A percentile compares a stretch with the other conserved stretches of the same genome.
Conservation (phyloP, 2,329 filamentous ascomycete species). For the Claviceps capensis region DNA sequence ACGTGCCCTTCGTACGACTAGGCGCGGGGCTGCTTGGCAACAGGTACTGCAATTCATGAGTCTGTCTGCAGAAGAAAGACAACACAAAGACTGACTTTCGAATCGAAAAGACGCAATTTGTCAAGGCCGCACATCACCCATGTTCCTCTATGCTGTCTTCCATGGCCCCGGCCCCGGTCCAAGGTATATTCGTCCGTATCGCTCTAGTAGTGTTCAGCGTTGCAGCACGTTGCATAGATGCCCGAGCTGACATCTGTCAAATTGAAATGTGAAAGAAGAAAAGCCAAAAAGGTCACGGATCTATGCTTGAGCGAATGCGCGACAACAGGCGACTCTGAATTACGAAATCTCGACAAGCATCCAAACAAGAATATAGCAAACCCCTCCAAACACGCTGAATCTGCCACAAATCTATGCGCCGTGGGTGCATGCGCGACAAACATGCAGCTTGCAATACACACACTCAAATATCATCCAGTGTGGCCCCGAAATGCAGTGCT, state of each 20-base stretch:
- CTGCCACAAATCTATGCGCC: constrained; percentile 9
- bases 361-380: too few species aligned
- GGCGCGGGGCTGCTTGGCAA: not conserved
- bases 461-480: constrained; percentile 59
- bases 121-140: too few species aligned
- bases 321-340: too few species aligned
- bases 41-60: not conserved
- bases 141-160: not conserved
- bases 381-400: not conserved
- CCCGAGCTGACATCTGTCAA: not conserved
- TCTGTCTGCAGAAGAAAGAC: not conserved
- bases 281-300: not conserved
- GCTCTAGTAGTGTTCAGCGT: not conserved
- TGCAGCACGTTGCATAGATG: not conserved
- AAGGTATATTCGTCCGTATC: not conserved
- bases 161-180: not conserved
- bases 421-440: constrained; percentile 45
- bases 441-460: constrained; percentile 53
- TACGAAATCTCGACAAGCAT: too few species aligned
- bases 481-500: constrained; percentile 48
- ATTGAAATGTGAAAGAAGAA: not conserved
- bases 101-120: too few species aligned
- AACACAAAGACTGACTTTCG: too few species aligned
- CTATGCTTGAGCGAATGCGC: constrained; percentile 7
- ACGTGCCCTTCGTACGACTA: not conserved